Conservation (phyloP, 441 rosid genomes). For the Euphorbia neoarborescens region DNA sequence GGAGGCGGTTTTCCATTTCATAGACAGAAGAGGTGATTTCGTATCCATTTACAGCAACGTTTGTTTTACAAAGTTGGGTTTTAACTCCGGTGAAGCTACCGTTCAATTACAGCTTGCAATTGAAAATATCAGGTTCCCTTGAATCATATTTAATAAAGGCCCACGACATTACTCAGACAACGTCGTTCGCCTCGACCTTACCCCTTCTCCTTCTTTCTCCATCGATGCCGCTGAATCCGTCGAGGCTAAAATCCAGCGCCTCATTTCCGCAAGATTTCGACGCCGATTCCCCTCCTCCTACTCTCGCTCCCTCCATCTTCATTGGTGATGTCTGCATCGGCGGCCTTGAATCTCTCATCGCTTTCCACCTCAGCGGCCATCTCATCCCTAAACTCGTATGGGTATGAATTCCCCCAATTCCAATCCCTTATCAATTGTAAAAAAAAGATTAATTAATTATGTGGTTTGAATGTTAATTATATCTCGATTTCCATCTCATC, state of each 20-base stretch:
- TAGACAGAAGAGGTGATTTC: too few relatives aligned
- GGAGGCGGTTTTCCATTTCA: too few relatives aligned
- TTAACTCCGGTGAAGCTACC: too few relatives aligned
- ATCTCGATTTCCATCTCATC: too few relatives aligned
- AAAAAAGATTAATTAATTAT: background rate
- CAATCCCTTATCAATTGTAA: background rate
- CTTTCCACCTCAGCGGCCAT: constrained; percentile 70
- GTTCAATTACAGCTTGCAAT: too few relatives aligned
- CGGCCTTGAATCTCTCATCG: constrained; percentile 83
- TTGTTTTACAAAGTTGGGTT: too few relatives aligned
- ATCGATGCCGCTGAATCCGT: constrained; percentile 68
- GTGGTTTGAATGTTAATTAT: constrained; percentile 4
- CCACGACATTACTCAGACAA: constrained; percentile 41
- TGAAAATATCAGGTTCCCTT: too few relatives aligned
- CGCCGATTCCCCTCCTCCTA: background rate
- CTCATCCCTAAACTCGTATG: constrained; percentile 83
- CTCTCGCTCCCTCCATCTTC: constrained; percentile 50
- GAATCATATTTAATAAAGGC: too few relatives aligned
- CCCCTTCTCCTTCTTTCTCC: constrained; percentile 38
- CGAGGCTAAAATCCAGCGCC: constrained; percentile 62
- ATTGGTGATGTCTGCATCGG: constrained; percentile 72
- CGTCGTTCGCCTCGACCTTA: constrained; percentile 38
- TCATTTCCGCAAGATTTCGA: constrained; percentile 41
- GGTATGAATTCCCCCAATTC: constrained; percentile 35
- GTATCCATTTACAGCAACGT: too few relatives aligned